phyloP scores from a whole-genome alignment of 2,329 filamentous ascomycete species.

The Talaromyces sp. region DNA sequence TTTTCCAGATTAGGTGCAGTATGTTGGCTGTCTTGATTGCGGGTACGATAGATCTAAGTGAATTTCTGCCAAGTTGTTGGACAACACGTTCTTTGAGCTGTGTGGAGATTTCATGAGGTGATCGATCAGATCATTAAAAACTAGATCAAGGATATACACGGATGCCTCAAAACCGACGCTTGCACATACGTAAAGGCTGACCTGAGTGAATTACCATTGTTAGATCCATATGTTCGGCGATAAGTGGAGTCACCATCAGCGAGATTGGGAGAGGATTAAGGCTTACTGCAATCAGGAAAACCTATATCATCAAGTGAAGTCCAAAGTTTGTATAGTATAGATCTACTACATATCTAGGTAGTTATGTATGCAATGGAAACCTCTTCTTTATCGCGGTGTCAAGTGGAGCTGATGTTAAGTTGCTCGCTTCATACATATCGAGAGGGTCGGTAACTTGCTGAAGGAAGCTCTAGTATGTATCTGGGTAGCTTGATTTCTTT shows the following conservation, averaged over 20 bases:
- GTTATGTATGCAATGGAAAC: too few species aligned
- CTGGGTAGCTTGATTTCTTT: too few species aligned
- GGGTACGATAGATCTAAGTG: too few species aligned
- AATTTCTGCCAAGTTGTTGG: too few species aligned
- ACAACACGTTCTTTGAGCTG: too few species aligned
- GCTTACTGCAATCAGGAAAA: neutral
- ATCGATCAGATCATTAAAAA: neutral
- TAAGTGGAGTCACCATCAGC: neutral
- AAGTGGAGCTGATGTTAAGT: neutral
- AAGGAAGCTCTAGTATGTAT: neutral
- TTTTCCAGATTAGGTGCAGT: too few species aligned
- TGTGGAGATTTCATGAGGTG: neutral
- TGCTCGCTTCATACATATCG: neutral
- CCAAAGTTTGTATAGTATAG: neutral
- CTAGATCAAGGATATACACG: neutral
- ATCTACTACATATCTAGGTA: neutral
- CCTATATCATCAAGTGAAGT: neutral
- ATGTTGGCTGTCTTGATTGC: too few species aligned
- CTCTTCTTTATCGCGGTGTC: neutral
- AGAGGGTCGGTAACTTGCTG: neutral
- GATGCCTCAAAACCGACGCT: neutral
- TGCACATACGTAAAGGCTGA: neutral
- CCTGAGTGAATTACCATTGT: neutral
- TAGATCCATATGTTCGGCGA: neutral
- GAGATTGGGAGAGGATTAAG: neutral